Percentiles rank a stretch among this genome's conserved stretches.
Conservation (phyloP, 2,329 filamentous ascomycete genomes). For the Monilinia fructicola region DNA sequence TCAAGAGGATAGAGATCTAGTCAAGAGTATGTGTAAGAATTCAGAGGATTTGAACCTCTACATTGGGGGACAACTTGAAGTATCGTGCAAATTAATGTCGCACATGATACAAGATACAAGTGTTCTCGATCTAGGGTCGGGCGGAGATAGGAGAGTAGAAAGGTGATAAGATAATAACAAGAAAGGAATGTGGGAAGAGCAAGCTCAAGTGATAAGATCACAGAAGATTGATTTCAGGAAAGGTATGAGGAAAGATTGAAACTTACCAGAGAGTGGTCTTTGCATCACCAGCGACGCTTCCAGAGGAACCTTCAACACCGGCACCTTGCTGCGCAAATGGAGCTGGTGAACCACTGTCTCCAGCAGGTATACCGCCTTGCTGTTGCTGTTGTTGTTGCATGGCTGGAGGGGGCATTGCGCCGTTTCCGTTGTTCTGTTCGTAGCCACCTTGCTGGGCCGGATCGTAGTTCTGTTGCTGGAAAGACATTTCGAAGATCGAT, state of each 20-base stretch:
- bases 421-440: slow-evolving; percentile 44
- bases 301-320: slow-evolving; percentile 38
- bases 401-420: slow-evolving; percentile 46
- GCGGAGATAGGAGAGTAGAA: background rate
- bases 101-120: slow-evolving; percentile 48
- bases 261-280: slow-evolving; percentile 58
- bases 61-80: background rate
- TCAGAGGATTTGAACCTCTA: slow-evolving; percentile 4
- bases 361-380: slow-evolving; percentile 41
- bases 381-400: slow-evolving; percentile 49
- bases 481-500: slow-evolving; percentile 11
- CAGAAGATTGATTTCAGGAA: background rate
- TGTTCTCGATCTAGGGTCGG: slow-evolving; percentile 4
- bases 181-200: background rate
- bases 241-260: background rate
- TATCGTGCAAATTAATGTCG: slow-evolving; percentile 42
- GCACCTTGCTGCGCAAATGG: slow-evolving; percentile 48
- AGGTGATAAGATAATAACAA: no score
- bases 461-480: slow-evolving; percentile 47
- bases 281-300: slow-evolving; percentile 49
- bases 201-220: slow-evolving; percentile 42
- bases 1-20: background rate
- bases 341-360: slow-evolving; percentile 60
- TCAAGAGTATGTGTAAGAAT: background rate
- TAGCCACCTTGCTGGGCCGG: slow-evolving; percentile 59